Base-by-base conservation (phyloP, 2,329 filamentous ascomycete genomes). In the Fusarium bulbicola region DNA sequence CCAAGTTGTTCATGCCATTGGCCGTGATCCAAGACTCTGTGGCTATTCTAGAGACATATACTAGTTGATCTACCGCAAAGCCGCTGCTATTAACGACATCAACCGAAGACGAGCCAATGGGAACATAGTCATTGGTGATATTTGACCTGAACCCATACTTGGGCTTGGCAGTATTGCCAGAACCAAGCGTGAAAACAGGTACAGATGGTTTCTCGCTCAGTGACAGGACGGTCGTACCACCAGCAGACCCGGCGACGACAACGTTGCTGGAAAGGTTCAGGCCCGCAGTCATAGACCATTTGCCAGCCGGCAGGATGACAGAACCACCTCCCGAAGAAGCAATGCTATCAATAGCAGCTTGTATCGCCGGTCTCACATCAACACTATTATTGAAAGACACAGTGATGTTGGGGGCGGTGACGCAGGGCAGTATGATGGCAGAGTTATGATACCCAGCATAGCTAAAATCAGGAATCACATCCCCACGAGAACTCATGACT, bases 381-480 rank as follows among this genome's bases (percentile, higher is more conserved):
- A 49, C 7, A 7, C 45, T 49, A 6, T 37, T 36, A 12, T 43
- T 54, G 9, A 47, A 30, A 3, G 46, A 13, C 1, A 77, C 6
- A 1, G 47, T 67, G n/a, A 69, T 40, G 5, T 50, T 66, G 1
- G 47, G 30, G 2, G 26, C 26, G 12, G 15, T 3, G 14, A 37
- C 10, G 2, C 5, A n/a, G 7, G 73, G 75, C 7, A 77, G 24
- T 37, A 61, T 65, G 15, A 52, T 59, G 8, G 73, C 63, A 3
- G 75, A 77, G 21, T 50, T 61, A 20, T 65, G 75, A 20, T 77
- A 77, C 0, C 75, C 75, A 18, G 68, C 56, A 54, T 57, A 77
- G 26, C 75, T 77, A 14, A 77, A 77, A 39, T 77, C 75, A 3
- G 75, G 75, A 4, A 77, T 21, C 1, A 43, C n/a, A 32, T 76